Evolutionary conservation across 2,329 filamentous ascomycete genomes (phyloP), one percentile per base, ranked within the genome.

Genomic region (Calonectria pauciramosa): DNA sequence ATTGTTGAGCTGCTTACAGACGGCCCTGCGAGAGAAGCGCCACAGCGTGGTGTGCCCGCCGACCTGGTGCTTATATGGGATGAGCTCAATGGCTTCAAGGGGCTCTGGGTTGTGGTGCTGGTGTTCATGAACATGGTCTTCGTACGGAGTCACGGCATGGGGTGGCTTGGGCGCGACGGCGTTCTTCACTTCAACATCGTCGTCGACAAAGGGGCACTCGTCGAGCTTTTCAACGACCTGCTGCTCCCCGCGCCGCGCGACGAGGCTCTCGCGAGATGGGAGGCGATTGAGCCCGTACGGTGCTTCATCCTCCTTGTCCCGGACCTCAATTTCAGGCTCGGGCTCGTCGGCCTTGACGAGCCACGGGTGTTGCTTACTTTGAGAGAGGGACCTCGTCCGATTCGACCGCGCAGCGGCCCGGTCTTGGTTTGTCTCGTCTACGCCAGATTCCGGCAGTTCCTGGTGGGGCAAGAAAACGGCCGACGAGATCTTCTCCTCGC

Each of bases 1-100:
- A 84, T 98, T 99, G 85, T 98, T 99, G 82, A 99, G 91, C 86
- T 98, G 96, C 86, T 99, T 99, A 89, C 97, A 99, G 14, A 99
- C 96, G 71, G 97, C 97, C 80, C 96, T 92, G 78, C 95, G 93
- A 23, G 97, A 99, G 83, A 99, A 99, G 52, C 96, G 94, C 91
- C 98, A 99, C 44, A 99, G 91, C 0, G 96, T 98, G 9, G 96
- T 98, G 84, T 99, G 97, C 0, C 97, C 97, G 73, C 97, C 97
- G 70, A 99, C 97, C 86, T 99, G 97, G 86, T 99, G 97, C 78
- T 95, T 95, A 86, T 98, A 99, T 2, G 97, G 97, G 81, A 98
- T 98, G 74, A 99, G 89, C 84, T 99, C 96, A 79, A 99, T 98
- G 36, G 96, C 96, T 76, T 96, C 95, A 34, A 98, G 89, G 4